These are phyloP conservation scores for Tetradesmus lagerheimii DNA, from an alignment of 139 green algal species.

Conservation along the genomic window DNA sequence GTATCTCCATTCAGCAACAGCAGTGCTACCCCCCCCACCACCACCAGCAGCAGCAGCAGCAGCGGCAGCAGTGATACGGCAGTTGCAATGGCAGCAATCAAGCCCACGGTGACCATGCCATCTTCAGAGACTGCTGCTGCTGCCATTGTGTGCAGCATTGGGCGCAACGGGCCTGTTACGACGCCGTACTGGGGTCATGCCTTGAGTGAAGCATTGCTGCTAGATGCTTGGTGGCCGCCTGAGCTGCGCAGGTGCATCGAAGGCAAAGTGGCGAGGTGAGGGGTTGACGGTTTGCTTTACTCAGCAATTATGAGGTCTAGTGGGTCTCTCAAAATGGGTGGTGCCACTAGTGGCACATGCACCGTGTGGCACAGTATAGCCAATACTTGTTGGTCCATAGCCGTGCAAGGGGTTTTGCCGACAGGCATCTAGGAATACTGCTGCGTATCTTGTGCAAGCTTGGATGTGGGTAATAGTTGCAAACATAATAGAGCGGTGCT, in stretches of 20 bases:
- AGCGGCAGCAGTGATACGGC: not conserved
- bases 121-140: conserved; percentile 20
- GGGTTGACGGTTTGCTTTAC: too few relatives aligned
- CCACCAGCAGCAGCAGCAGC: conserved; percentile 3
- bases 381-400: too few relatives aligned
- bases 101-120: not conserved
- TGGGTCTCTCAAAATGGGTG: too few relatives aligned
- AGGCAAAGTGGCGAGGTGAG: not conserved
- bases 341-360: too few relatives aligned
- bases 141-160: conserved; percentile 24
- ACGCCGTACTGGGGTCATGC: conserved; percentile 19
- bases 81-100: not conserved
- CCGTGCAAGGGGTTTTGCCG: too few relatives aligned
- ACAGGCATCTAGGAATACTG: too few relatives aligned
- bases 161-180: not conserved
- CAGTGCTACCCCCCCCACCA: not conserved
- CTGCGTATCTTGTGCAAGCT: too few relatives aligned
- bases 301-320: too few relatives aligned
- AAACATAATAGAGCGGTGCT: too few relatives aligned
- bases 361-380: too few relatives aligned
- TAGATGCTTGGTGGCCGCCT: not conserved
- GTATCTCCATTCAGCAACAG: not conserved
- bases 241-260: not conserved
- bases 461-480: too few relatives aligned
- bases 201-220: not conserved